Evolutionary conservation across 208 protist genomes (phyloP), one percentile per base, ranked within the genome.

Genomic region (Wallacemonas sp.): DNA sequence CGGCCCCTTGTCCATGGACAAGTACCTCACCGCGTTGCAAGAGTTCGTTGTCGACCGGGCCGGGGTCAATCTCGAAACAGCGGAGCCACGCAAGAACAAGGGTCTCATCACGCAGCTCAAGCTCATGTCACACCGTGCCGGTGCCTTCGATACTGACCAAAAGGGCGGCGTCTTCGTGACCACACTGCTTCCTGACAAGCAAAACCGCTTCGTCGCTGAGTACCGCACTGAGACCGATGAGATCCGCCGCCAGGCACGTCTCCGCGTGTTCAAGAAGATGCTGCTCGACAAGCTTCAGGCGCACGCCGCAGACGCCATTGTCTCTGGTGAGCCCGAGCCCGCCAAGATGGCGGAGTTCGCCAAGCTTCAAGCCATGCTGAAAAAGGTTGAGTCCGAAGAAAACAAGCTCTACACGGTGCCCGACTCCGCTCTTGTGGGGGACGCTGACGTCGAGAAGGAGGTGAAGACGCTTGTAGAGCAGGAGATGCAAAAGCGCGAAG

Each of bases 1-100:
- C 38, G 90, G 90, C 22, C 71, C 87, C 5, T 77, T 93, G 19
- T 66, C 68, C 15, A 81, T 93, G 45, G 60, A 77, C 30, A 81
- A 95, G 58, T 95, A 95, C 73, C 33, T 92, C 27, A 61, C 75
- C 17, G 90, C 90, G 0, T 73, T 95, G 9, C 78, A 93, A 62
- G 90, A 93, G 66, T 95, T 93, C 53, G 83, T 92, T 22, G 71
- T 78, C 10, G 78, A 88, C 21, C 73, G 77, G 29, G 89, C 89
- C 9, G 89, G 89, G 32, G 55, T 92, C 38, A 74, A 92, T 24
- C 64, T 81, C 42, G 76, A 72, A 21, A 95, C 83, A 10, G 73
- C 76, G 2, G 84, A 90, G 68, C 85, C 83, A 33, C 65, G 58
- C 45, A 84, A 86, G 33, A 91, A 95, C 65, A 91, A 91, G 58